phyloP scores from a whole-genome alignment of 768 basidiomycete genomes.

The Boletus reticulatus region DNA sequence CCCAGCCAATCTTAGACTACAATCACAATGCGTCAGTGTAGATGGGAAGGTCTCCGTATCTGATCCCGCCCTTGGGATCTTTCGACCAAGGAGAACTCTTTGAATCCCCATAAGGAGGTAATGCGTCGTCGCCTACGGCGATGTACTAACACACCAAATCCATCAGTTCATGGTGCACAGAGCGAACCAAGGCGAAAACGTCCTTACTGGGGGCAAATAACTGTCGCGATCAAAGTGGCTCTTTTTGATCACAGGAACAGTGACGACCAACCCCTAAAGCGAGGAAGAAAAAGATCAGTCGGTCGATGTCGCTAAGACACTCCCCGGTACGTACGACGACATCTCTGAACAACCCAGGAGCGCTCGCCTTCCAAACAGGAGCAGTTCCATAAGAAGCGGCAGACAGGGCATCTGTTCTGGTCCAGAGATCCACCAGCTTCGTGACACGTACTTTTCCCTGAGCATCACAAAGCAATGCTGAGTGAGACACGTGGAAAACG shows the following conservation, averaged over 20 bases:
- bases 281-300: not conserved
- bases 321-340: slow-evolving; percentile 31
- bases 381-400: slow-evolving; percentile 22
- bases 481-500: not conserved
- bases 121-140: slow-evolving; percentile 35
- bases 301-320: not conserved
- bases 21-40: slow-evolving; percentile 34
- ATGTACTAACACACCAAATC: slow-evolving; percentile 34
- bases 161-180: not conserved
- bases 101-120: slow-evolving; percentile 30
- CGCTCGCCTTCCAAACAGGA: slow-evolving; percentile 42
- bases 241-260: slow-evolving; percentile 31
- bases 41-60: slow-evolving; percentile 40
- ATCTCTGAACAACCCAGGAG: slow-evolving; percentile 39
- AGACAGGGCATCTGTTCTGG: slow-evolving; percentile 35
- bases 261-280: slow-evolving; percentile 38
- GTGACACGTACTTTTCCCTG: slow-evolving; percentile 44
- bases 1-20: slow-evolving; percentile 1
- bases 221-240: slow-evolving; percentile 42
- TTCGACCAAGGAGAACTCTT: slow-evolving; percentile 28
- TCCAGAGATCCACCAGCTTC: slow-evolving; percentile 40
- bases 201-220: slow-evolving; percentile 43
- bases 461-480: not conserved
- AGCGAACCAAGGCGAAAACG: not conserved
- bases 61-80: slow-evolving; percentile 26